Evolutionary conservation across 306 rosid species (phyloP), one percentile per base, ranked within the genome.

Genomic region (Amphicarpaea edgeworthii): DNA sequence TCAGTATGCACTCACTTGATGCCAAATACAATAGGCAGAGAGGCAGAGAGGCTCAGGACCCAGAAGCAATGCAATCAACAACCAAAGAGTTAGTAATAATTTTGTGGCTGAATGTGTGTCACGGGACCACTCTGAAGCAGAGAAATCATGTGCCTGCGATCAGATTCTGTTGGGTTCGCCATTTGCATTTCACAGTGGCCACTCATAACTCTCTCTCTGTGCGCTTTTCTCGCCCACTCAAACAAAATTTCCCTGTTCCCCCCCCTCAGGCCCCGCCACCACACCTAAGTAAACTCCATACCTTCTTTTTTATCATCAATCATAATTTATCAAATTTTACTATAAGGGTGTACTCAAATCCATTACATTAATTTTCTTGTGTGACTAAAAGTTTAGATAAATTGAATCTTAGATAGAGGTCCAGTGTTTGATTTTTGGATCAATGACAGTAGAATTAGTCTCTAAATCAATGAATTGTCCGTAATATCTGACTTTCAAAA

Each of bases 131-230:
- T 38, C n/a, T 20, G 2, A 54, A 42, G 70, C 83, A 83, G 83
- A 77, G 73, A 34, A 34, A 73, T 77, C 83, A 83, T 86, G 87
- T 80, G 85, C 54, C 19, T 62, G 41, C 17, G 10, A 66, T 68
- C 82, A 82, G 84, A 70, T 61, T 76, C 77, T 68, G 83, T 83
- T 77, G 85, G 83, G 83, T 83, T 77, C 84, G 80, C 65, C 57
- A 47, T 37, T 72, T 74, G 70, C 57, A 47, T 37, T 72, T 74
- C 83, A 68, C 46, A 76, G 84, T 85, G 88, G 75, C 84, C 86
- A 85, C 83, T 78, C 30, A 77, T 59, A 63, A 61, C 63, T 76
- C n/a, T n/a, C n/a, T 58, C 11, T 58, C 8, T 73, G 47, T 32
- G 61, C 24, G 61, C 53, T 66, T 55, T 70, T 62, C 60, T 69